A percentile compares a stretch with the other conserved stretches of the same genome.
Conservation (phyloP, 768 basidiomycete genomes). For the Kwoniella heveanensis region DNA sequence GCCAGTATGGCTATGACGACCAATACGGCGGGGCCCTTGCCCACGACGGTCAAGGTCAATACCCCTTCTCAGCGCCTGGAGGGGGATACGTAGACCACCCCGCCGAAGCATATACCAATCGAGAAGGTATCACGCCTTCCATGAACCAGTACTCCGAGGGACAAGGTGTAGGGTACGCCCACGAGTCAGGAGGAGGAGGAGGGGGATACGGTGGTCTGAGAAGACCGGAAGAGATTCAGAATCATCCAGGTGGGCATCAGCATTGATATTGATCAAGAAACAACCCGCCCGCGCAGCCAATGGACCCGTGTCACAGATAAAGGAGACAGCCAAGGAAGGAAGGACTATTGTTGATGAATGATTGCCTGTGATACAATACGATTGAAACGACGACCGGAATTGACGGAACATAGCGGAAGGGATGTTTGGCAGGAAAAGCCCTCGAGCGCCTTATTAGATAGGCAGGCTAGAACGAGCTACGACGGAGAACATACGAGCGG, state of each 20-base stretch:
- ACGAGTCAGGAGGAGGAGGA: constrained; percentile 5
- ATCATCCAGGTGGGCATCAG: constrained; percentile 40
- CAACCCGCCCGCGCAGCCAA: background rate
- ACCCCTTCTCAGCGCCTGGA: constrained; percentile 30
- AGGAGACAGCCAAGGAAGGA: background rate
- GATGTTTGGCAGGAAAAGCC: constrained; percentile 45
- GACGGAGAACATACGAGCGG: too few relatives aligned
- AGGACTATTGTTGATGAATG: background rate
- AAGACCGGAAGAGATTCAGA: constrained; percentile 37
- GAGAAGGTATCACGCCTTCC: constrained; percentile 38
- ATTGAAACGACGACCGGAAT: too few relatives aligned
- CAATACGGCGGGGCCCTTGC: constrained; percentile 9
- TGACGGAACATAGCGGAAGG: constrained; percentile 44
- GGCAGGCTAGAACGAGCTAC: background rate
- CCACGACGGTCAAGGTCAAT: constrained; percentile 10
- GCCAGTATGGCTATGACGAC: constrained; percentile 19
- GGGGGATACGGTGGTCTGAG: constrained; percentile 13
- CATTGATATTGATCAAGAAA: background rate
- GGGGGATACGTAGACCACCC: constrained; percentile 36
- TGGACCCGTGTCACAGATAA: background rate
- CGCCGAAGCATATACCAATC: constrained; percentile 25
- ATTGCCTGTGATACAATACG: too few relatives aligned
- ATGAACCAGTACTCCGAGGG: constrained; percentile 29
- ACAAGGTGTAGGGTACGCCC: constrained; percentile 23
- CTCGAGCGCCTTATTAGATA: constrained; percentile 10